A percentile compares a stretch with the other conserved stretches of the same genome.
Conservation (phyloP, 2,329 filamentous ascomycete genomes). For the Hawksworthiomyces lignivorus region DNA sequence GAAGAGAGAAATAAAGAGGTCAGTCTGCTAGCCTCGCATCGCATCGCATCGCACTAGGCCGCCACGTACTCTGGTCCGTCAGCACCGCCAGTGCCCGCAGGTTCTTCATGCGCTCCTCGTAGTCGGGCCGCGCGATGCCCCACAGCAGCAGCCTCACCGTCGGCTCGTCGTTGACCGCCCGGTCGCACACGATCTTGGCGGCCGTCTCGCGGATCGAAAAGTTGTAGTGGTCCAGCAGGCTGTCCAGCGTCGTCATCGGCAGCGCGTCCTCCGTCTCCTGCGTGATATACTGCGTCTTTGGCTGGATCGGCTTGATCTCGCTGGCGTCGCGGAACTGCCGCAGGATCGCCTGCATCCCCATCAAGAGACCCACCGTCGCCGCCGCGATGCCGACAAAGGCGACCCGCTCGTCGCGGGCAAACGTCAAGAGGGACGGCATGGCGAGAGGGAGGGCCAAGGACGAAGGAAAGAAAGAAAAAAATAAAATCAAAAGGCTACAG, state of each 20-base stretch:
- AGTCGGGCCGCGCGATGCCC: constrained; percentile 51
- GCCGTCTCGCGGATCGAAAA: constrained; percentile 64
- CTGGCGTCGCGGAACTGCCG: constrained; percentile 54
- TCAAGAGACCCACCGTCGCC: constrained; percentile 50
- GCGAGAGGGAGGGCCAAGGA: constrained; percentile 2
- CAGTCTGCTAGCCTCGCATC: constrained; percentile 4
- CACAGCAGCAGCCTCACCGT: constrained; percentile 45
- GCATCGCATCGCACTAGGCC: background rate
- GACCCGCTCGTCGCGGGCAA: constrained; percentile 43
- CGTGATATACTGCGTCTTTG: constrained; percentile 65
- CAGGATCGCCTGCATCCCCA: constrained; percentile 51
- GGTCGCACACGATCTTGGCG: constrained; percentile 48
- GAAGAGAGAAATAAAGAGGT: constrained; percentile 23
- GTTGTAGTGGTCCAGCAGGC: constrained; percentile 62
- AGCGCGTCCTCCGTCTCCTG: constrained; percentile 69
- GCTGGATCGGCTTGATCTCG: constrained; percentile 55
- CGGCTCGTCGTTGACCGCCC: constrained; percentile 50
- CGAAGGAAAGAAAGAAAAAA: no score
- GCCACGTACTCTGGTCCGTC: constrained; percentile 36
- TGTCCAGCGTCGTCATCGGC: constrained; percentile 56
- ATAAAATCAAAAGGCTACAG: no score
- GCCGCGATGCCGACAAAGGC: constrained; percentile 46
- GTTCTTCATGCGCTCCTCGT: constrained; percentile 50
- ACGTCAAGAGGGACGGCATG: constrained; percentile 34
- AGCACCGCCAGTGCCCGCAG: constrained; percentile 50